phyloP scores from a whole-genome alignment of 768 basidiomycete species.

The Tricholoma sp. region DNA sequence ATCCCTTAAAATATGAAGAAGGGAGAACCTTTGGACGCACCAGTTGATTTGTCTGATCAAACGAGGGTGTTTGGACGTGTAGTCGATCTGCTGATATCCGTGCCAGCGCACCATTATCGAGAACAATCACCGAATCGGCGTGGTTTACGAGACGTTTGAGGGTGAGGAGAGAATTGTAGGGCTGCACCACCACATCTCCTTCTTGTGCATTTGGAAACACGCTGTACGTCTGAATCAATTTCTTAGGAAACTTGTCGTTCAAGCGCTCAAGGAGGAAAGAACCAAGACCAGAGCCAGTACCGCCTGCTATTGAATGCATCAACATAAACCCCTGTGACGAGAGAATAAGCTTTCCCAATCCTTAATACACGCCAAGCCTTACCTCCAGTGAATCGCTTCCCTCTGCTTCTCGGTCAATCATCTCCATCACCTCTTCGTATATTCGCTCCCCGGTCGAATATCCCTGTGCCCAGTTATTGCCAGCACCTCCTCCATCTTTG shows the following conservation, averaged over 20 bases:
- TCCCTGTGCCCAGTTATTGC: constrained; percentile 98
- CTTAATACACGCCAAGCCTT: constrained; percentile 10
- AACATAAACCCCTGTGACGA: constrained; percentile 90
- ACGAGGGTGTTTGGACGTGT: constrained; percentile 81
- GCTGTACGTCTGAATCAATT: constrained; percentile 97
- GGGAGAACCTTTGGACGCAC: constrained; percentile 34
- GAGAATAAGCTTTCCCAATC: neutral
- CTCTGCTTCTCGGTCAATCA: constrained; percentile 97
- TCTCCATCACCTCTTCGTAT: constrained; percentile 97
- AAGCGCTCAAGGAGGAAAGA: constrained; percentile 96
- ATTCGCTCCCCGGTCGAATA: constrained; percentile 85
- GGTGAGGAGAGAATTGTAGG: constrained; percentile 93
- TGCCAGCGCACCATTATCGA: constrained; percentile 92
- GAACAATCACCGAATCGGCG: constrained; percentile 94
- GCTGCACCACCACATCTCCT: constrained; percentile 96
- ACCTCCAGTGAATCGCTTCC: constrained; percentile 97
- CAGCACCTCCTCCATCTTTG: constrained; percentile 97
- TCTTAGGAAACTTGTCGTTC: constrained; percentile 98
- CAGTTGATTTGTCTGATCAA: constrained; percentile 90
- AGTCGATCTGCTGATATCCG: constrained; percentile 91
- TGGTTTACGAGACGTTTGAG: constrained; percentile 93
- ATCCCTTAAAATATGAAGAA: neutral
- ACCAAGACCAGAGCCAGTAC: constrained; percentile 96
- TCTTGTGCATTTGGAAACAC: constrained; percentile 95
- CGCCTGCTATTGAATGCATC: constrained; percentile 98